Conservation (phyloP, 1,284 basidiomycete species). For the Boletellus sp. region DNA sequence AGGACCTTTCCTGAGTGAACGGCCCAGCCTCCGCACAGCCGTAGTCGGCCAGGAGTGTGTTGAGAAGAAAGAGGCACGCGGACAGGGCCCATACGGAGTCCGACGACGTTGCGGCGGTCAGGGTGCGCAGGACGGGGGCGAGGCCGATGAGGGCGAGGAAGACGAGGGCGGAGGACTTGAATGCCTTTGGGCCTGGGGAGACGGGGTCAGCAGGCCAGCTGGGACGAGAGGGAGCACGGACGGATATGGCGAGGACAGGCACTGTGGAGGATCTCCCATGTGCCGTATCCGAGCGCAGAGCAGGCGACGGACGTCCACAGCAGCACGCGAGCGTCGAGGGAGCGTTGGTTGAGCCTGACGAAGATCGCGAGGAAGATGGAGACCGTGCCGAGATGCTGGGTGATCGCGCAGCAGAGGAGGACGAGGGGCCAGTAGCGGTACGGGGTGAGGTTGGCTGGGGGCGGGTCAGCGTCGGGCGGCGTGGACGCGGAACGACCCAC, state of each 20-base stretch:
- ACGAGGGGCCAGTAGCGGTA: slow-evolving; percentile 77
- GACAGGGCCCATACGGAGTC: slow-evolving; percentile 97
- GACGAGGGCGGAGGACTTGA: slow-evolving; percentile 79
- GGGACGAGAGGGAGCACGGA: slow-evolving; percentile 15
- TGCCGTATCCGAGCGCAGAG: slow-evolving; percentile 58
- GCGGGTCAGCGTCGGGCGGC: too few relatives aligned
- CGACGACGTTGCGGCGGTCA: slow-evolving; percentile 92
- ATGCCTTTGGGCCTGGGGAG: slow-evolving; percentile 56
- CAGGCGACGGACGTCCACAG: slow-evolving; percentile 63
- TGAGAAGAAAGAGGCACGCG: slow-evolving; percentile 59
- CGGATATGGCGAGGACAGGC: slow-evolving; percentile 21
- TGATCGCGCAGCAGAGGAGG: slow-evolving; percentile 70
- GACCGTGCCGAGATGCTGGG: slow-evolving; percentile 81
- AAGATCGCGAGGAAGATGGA: slow-evolving; percentile 84
- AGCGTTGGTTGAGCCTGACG: slow-evolving; percentile 61
- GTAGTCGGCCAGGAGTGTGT: slow-evolving; percentile 69
- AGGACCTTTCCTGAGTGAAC: slow-evolving; percentile 39
- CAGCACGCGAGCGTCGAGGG: slow-evolving; percentile 66
- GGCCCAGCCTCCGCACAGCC: slow-evolving; percentile 33
- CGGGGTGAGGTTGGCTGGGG: slow-evolving; percentile 68
- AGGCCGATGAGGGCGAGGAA: slow-evolving; percentile 86
- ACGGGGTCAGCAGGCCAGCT: slow-evolving; percentile 3
- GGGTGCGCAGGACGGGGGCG: slow-evolving; percentile 86
- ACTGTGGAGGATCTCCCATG: slow-evolving; percentile 59
- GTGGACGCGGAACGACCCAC: slow-evolving; percentile 39